Evolutionary conservation across 441 rosid species (phyloP).

Genomic region (Flueggea neowawraea): DNA sequence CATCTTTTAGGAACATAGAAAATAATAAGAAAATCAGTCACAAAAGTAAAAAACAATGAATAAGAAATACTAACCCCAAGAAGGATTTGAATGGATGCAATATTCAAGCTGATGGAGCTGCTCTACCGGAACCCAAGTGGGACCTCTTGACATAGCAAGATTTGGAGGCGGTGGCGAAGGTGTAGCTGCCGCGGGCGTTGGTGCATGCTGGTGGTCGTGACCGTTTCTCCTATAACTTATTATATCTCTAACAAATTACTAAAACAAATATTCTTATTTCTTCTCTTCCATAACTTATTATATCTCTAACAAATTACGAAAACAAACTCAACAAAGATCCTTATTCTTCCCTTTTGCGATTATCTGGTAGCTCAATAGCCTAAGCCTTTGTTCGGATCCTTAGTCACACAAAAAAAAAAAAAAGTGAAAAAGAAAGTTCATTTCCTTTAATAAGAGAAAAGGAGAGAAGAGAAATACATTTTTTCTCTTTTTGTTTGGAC

Average conservation of each 20-base stretch:
- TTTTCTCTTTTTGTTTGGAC: too few species aligned
- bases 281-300: too few species aligned
- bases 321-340: background rate
- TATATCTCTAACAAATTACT: too few species aligned
- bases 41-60: constrained; percentile 1
- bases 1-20: constrained; percentile 22
- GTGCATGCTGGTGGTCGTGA: constrained; percentile 39
- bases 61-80: constrained; percentile 69
- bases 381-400: too few species aligned
- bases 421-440: too few species aligned
- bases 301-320: background rate
- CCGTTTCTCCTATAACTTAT: constrained; percentile 84
- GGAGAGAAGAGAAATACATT: too few species aligned
- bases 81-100: constrained; percentile 95
- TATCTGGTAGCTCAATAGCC: too few species aligned
- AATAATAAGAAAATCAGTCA: background rate
- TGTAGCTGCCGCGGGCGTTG: constrained; percentile 28
- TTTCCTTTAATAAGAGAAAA: too few species aligned
- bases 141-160: constrained; percentile 47
- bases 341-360: background rate
- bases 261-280: too few species aligned
- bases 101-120: constrained; percentile 80
- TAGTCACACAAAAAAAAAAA: too few species aligned
- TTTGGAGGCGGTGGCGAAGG: constrained; percentile 20
- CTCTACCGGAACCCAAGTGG: constrained; percentile 75